phyloP scores from a whole-genome alignment of 305 asterid species.

The Fraxinus dipetala region DNA sequence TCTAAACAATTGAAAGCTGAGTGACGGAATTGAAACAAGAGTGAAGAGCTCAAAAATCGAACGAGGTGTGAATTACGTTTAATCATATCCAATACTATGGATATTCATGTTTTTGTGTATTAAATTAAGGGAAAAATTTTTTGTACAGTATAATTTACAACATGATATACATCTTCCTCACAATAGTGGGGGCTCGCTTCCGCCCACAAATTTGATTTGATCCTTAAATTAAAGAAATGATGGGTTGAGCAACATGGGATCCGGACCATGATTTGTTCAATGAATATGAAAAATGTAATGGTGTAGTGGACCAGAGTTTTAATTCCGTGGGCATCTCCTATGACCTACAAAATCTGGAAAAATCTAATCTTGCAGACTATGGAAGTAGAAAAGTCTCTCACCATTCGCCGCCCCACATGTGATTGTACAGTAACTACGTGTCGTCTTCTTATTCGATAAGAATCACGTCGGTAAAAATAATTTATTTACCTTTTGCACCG shows the following conservation, averaged over 20 bases:
- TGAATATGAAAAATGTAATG: background rate
- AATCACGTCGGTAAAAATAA: background rate
- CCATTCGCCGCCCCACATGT: conserved; percentile 46
- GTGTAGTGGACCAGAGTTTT: background rate
- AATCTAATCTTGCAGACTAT: background rate
- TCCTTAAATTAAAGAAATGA: background rate
- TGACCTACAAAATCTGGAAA: background rate
- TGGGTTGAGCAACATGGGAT: background rate
- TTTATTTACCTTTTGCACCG: background rate
- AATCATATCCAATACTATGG: too few species aligned
- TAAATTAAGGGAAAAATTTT: too few species aligned
- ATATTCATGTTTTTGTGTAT: too few species aligned
- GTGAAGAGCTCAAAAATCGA: too few species aligned
- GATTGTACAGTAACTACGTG: conserved; percentile 31
- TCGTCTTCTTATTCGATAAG: background rate
- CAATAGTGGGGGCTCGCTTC: too few species aligned
- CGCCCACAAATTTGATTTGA: too few species aligned
- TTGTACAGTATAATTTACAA: too few species aligned
- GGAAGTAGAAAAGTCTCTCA: conserved; percentile 25
- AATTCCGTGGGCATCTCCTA: background rate
- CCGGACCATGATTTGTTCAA: background rate
- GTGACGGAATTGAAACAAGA: too few species aligned
- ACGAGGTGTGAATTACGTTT: too few species aligned
- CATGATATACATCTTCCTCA: too few species aligned
- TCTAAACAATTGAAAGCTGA: too few species aligned